phyloP scores from a whole-genome alignment of 768 basidiomycete genomes.

The Mycena olivaceomarginata region DNA sequence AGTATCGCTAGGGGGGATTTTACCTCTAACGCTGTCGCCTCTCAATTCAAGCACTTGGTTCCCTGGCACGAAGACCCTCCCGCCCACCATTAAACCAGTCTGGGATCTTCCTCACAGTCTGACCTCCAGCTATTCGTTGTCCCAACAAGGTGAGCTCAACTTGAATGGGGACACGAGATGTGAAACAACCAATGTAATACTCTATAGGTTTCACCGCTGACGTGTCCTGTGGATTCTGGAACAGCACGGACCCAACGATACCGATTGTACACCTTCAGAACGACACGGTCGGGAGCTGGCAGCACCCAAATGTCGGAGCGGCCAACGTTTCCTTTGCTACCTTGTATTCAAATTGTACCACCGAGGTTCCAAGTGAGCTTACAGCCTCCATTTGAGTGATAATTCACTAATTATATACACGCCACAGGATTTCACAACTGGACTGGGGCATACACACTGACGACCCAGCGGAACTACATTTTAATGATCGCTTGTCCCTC shows the following conservation, averaged over 20 bases:
- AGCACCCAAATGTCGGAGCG: too few relatives aligned
- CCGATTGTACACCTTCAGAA: not conserved
- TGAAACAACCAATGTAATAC: not conserved
- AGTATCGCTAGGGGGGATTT: not conserved
- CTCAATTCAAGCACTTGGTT: not conserved
- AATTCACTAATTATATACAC: not conserved
- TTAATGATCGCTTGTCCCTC: too few relatives aligned
- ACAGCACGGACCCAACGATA: not conserved
- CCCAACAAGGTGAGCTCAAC: slow-evolving; percentile 11
- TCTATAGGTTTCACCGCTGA: slow-evolving; percentile 5
- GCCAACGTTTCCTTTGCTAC: not conserved
- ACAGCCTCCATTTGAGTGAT: too few relatives aligned
- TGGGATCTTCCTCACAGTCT: not conserved
- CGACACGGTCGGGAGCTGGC: slow-evolving; percentile 13
- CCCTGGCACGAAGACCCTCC: not conserved
- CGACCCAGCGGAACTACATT: not conserved
- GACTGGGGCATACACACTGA: too few relatives aligned
- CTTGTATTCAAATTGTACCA: not conserved
- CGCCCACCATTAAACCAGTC: not conserved
- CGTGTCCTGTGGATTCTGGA: not conserved
- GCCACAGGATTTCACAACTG: too few relatives aligned
- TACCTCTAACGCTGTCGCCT: not conserved
- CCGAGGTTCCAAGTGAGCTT: not conserved
- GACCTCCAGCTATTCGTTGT: not conserved
- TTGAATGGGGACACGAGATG: not conserved